Evolutionary conservation across 139 green algal genomes (phyloP).

Genomic region (Closterium sp.): DNA sequence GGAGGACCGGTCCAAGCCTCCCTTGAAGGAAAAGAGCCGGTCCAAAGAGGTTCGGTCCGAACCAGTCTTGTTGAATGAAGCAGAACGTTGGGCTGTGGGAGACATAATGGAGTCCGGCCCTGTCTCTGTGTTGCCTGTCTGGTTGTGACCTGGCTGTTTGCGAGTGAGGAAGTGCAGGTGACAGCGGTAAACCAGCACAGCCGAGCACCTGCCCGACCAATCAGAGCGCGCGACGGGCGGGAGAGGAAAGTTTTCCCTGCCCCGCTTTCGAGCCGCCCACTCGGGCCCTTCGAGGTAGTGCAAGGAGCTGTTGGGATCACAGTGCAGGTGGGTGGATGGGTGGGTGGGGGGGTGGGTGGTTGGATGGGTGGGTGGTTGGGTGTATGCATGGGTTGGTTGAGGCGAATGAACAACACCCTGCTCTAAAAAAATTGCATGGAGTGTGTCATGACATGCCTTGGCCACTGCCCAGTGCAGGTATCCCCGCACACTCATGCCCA

Average conservation of each 20-base stretch:
- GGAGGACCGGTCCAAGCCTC: slow-evolving; percentile 50
- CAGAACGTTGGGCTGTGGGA: too few species aligned
- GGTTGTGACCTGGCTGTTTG: neutral
- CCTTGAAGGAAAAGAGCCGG: slow-evolving; percentile 75
- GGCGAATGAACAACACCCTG: too few species aligned
- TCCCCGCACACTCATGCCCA: too few species aligned
- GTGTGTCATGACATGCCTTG: too few species aligned
- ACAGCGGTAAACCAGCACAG: slow-evolving; percentile 63
- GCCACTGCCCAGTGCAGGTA: too few species aligned
- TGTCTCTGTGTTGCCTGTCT: neutral
- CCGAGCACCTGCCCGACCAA: slow-evolving; percentile 77
- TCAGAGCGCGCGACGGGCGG: slow-evolving; percentile 67
- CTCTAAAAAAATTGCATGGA: too few species aligned
- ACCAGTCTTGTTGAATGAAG: too few species aligned
- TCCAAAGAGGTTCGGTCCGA: slow-evolving; percentile 56
- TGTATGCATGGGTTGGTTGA: too few species aligned
- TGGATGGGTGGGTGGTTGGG: too few species aligned
- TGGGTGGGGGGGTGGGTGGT: too few species aligned
- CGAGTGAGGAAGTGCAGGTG: slow-evolving; percentile 21
- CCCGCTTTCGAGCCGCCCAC: slow-evolving; percentile 33
- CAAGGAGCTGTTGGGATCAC: slow-evolving; percentile 55
- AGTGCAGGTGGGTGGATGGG: too few species aligned
- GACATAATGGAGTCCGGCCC: too few species aligned
- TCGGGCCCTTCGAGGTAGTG: slow-evolving; percentile 77
- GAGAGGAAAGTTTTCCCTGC: slow-evolving; percentile 41